These are phyloP conservation scores for Quercus rubra DNA, from an alignment of 306 rosid genomes.

Conservation along the genomic window DNA sequence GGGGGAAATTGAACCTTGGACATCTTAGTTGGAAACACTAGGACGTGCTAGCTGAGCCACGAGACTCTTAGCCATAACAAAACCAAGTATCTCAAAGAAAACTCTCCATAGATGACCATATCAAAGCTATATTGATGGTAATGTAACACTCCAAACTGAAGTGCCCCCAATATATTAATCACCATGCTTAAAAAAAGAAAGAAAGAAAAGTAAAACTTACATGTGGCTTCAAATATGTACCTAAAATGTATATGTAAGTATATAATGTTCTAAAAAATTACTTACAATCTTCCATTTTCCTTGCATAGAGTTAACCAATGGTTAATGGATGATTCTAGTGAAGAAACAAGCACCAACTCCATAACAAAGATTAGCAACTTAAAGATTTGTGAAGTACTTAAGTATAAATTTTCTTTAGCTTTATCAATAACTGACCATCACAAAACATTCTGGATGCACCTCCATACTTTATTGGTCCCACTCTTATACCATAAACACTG, in stretches of 20 bases:
- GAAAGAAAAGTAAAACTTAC: conserved; percentile 46
- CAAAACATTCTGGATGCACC: no score
- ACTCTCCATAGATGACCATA: not conserved
- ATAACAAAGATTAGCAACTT: not conserved
- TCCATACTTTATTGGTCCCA: no score
- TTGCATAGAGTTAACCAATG: conserved; percentile 43
- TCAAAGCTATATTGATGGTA: not conserved
- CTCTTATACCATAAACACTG: no score
- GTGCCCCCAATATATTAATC: conserved; percentile 1
- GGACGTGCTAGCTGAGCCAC: no score
- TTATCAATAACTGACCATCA: no score
- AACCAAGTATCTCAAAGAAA: not conserved
- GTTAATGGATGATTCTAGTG: not conserved
- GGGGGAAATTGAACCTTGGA: no score
- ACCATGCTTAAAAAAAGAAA: conserved; percentile 1
- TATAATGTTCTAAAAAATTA: conserved; percentile 56
- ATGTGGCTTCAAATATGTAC: conserved; percentile 90
- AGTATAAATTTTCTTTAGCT: not conserved
- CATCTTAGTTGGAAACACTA: no score
- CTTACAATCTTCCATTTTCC: conserved; percentile 64
- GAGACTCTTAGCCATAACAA: no score
- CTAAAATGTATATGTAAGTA: conserved; percentile 65
- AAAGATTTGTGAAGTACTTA: not conserved
- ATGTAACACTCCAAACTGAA: not conserved
- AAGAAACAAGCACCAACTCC: not conserved